phyloP scores from a whole-genome alignment of 139 green algal species.

The Raphidocelis subcapitata region DNA sequence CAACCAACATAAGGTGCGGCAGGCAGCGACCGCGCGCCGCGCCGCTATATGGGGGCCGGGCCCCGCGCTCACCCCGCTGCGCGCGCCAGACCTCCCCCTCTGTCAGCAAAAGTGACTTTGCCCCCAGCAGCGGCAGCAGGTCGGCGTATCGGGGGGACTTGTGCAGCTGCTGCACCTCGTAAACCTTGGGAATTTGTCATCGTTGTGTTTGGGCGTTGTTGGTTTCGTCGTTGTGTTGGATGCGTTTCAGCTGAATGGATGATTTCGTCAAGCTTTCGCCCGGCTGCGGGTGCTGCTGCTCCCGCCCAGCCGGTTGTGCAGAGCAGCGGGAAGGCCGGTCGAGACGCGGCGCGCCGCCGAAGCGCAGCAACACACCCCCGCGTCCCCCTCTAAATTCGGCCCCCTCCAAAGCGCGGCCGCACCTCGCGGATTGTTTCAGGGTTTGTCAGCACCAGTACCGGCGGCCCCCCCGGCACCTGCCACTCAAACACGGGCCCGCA shows the following conservation, averaged over 20 bases:
- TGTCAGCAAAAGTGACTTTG: slow-evolving; percentile 14
- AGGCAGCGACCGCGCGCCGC: too few species aligned
- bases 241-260: not conserved
- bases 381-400: too few species aligned
- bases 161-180: slow-evolving; percentile 20
- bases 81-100: slow-evolving; percentile 14
- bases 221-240: not conserved
- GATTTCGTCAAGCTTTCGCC: too few species aligned
- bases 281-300: too few species aligned
- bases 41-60: too few species aligned
- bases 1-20: too few species aligned
- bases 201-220: not conserved
- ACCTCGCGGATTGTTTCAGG: slow-evolving; percentile 26
- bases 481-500: slow-evolving; percentile 12
- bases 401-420: too few species aligned
- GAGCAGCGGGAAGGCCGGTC: not conserved
- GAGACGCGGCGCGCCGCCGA: too few species aligned
- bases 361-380: not conserved
- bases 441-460: slow-evolving; percentile 20
- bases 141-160: slow-evolving; percentile 27
- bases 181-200: slow-evolving; percentile 7
- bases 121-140: slow-evolving; percentile 23
- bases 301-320: not conserved
- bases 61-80: slow-evolving; percentile 17
- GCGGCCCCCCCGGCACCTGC: slow-evolving; percentile 6